phyloP scores from a whole-genome alignment of 192 early-diverging fungal species.

The Linnemannia hyalina region DNA sequence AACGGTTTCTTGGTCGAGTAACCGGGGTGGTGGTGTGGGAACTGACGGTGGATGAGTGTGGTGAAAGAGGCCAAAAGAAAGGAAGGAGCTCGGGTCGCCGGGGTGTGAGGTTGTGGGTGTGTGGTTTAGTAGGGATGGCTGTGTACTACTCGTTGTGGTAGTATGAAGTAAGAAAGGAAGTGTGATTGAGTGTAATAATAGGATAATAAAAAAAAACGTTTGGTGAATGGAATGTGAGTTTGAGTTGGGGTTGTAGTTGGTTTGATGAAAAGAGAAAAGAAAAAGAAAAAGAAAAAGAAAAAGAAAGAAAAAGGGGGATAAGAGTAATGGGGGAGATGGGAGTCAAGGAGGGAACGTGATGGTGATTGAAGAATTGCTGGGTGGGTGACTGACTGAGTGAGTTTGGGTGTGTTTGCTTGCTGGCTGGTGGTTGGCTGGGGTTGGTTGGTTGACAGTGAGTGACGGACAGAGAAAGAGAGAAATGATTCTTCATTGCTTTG shows the following conservation, averaged over 20 bases:
- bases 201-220: not conserved
- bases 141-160: conserved; percentile 3
- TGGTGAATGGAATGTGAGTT: no score
- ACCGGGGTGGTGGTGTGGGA: not conserved
- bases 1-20: not conserved
- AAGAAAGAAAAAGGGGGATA: not conserved
- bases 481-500: not conserved
- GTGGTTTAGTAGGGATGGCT: not conserved
- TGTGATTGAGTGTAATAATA: not conserved
- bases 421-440: not conserved
- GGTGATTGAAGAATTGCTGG: not conserved
- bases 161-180: not conserved
- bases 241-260: conserved; percentile 2
- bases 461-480: not conserved
- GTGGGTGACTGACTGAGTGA: not conserved
- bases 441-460: no score
- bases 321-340: not conserved
- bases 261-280: not conserved
- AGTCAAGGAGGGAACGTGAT: not conserved
- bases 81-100: not conserved
- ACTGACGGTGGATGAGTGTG: not conserved
- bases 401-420: not conserved
- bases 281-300: conserved; percentile 2
- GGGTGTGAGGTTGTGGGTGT: not conserved
- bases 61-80: not conserved